Evolutionary conservation across 1,139 yeast species (phyloP).

Genomic region (Hyphopichia buzzinii): DNA sequence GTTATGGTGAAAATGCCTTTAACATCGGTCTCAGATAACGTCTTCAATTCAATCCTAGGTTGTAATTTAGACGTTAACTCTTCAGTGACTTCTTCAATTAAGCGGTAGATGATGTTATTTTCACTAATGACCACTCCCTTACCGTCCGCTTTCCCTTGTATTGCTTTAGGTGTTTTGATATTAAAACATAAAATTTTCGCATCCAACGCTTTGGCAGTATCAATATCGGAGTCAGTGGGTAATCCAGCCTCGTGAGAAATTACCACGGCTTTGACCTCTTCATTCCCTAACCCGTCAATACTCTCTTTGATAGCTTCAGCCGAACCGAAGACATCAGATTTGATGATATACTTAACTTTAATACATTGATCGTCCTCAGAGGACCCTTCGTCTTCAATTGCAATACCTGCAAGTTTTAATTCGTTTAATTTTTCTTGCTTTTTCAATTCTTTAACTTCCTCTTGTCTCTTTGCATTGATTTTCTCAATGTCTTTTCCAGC

Average conservation of each 20-base stretch:
- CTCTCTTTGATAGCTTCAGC: constrained; percentile 70
- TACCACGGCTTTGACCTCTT: constrained; percentile 70
- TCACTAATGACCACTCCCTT: constrained; percentile 59
- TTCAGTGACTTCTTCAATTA: constrained; percentile 79
- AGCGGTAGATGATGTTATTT: constrained; percentile 80
- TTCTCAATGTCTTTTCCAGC: constrained; percentile 67
- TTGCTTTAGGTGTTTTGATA: constrained; percentile 64
- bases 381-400: constrained; percentile 33
- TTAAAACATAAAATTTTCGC: constrained; percentile 82
- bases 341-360: constrained; percentile 63
- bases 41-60: constrained; percentile 68
- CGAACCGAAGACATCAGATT: constrained; percentile 83
- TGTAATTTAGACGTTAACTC: constrained; percentile 59
- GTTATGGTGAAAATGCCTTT: constrained; percentile 73
- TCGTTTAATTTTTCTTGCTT: constrained; percentile 53
- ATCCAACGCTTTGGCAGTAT: constrained; percentile 71
- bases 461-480: constrained; percentile 59
- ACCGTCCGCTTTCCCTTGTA: constrained; percentile 57
- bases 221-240: constrained; percentile 80
- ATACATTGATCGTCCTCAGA: constrained; percentile 22
- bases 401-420: constrained; percentile 56
- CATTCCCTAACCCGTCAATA: constrained; percentile 78
- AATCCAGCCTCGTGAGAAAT: constrained; percentile 78
- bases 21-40: constrained; percentile 65
- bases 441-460: constrained; percentile 46